These are phyloP conservation scores for Didymella exigua DNA, from an alignment of 2,329 filamentous ascomycete species.

Conservation along the genomic window DNA sequence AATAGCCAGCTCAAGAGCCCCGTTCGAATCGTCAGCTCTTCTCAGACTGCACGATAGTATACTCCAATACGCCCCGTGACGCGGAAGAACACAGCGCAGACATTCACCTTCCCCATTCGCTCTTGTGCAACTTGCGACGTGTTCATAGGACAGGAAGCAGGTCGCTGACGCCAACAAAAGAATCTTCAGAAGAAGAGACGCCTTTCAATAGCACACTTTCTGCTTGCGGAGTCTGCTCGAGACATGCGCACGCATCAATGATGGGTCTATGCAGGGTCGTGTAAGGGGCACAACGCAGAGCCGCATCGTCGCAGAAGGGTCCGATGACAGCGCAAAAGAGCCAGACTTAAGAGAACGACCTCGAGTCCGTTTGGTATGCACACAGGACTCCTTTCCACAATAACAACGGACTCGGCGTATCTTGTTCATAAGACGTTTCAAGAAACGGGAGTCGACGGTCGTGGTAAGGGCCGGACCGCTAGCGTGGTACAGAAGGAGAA, in stretches of 20 bases:
- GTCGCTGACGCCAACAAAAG: neutral
- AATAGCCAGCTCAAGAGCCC: constrained; percentile 1
- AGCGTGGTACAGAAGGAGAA: neutral
- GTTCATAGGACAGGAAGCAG: neutral
- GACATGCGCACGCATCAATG: neutral
- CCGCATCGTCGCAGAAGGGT: neutral
- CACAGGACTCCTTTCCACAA: neutral
- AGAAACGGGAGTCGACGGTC: neutral
- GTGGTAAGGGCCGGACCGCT: constrained; percentile 4
- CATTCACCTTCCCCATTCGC: neutral
- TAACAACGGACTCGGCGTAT: neutral
- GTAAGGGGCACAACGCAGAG: constrained; percentile 8
- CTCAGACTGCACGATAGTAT: constrained; percentile 6
- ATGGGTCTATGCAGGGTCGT: constrained; percentile 8
- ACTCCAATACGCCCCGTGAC: neutral
- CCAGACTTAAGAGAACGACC: neutral
- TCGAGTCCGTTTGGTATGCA: neutral
- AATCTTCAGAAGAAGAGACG: neutral
- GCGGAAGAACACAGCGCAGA: neutral
- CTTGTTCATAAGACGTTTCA: neutral
- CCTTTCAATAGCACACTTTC: neutral
- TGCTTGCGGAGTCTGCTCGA: neutral
- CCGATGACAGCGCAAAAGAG: neutral
- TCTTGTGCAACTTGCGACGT: neutral
- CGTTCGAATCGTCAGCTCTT: neutral